Evolutionary conservation across 2,329 filamentous ascomycete genomes (phyloP).

Genomic region (Shiraia bambusicola): DNA sequence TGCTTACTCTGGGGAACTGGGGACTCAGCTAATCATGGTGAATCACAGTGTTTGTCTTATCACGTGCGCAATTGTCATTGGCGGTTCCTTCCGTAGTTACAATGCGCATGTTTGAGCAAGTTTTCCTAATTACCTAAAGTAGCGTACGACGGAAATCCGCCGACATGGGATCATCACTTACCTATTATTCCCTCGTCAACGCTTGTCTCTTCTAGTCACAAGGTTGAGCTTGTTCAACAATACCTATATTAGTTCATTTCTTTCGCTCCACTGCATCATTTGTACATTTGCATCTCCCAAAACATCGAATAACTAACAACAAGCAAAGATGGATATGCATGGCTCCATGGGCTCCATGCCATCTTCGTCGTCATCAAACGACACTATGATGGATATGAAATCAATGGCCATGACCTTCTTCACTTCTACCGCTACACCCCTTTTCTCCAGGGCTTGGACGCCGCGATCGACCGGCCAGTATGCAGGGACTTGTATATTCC

Average conservation of each 20-base stretch:
- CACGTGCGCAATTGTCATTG: conserved; percentile 1
- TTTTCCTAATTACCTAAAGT: conserved; percentile 2
- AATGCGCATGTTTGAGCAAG: conserved; percentile 17
- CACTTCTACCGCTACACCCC: conserved; percentile 58
- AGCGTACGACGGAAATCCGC: not conserved
- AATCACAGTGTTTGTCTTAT: not conserved
- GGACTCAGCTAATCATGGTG: not conserved
- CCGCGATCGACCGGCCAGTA: conserved; percentile 69
- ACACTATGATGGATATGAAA: conserved; percentile 12
- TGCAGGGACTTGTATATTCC: conserved; percentile 86
- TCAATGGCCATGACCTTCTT: conserved; percentile 64
- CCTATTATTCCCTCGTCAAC: not conserved
- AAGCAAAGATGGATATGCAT: conserved; percentile 10
- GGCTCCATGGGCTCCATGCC: conserved; percentile 11
- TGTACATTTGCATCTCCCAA: no score
- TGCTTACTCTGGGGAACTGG: no score
- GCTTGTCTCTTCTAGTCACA: no score
- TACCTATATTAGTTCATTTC: no score
- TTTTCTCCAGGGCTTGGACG: conserved; percentile 70
- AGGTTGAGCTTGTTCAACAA: no score
- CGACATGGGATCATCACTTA: not conserved
- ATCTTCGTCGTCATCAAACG: conserved; percentile 2
- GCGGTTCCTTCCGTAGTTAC: not conserved
- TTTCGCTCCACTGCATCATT: no score
- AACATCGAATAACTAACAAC: not conserved